Conservation (phyloP, 2,329 filamentous ascomycete genomes). For the Hypoxylon sp. region DNA sequence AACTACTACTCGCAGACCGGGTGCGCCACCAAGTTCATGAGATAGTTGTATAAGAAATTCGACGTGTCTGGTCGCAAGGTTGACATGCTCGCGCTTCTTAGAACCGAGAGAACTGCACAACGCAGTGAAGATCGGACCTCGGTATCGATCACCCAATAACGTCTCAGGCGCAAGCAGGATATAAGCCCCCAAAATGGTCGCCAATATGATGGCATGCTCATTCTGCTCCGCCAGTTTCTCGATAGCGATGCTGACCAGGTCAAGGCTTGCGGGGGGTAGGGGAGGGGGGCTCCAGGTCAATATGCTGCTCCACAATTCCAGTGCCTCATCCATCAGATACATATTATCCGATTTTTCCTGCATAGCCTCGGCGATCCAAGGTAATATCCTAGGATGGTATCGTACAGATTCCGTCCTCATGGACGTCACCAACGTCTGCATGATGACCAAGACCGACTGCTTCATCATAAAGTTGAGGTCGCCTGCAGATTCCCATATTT, state of each 20-base stretch:
- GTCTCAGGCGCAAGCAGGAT: constrained; percentile 76
- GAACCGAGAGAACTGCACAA: constrained; percentile 63
- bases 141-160: constrained; percentile 68
- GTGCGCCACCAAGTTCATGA: constrained; percentile 69
- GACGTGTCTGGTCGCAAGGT: constrained; percentile 69
- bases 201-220: constrained; percentile 70
- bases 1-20: constrained; percentile 71
- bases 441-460: constrained; percentile 87
- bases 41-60: constrained; percentile 75
- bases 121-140: constrained; percentile 61
- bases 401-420: constrained; percentile 82
- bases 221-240: constrained; percentile 75
- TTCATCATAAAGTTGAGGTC: constrained; percentile 90
- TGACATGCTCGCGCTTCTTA: constrained; percentile 68
- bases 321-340: constrained; percentile 89
- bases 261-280: constrained; percentile 70
- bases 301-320: constrained; percentile 88
- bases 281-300: constrained; percentile 73
- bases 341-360: constrained; percentile 79
- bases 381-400: constrained; percentile 84
- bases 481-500: constrained; percentile 85
- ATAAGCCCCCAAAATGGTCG: constrained; percentile 77
- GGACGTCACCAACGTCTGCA: constrained; percentile 85
- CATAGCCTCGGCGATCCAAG: constrained; percentile 83
- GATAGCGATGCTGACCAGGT: constrained; percentile 71